A percentile compares a stretch with the other conserved stretches of the same genome.
Conservation (phyloP, 1,284 basidiomycete genomes). For the Boletellus deceptivus region DNA sequence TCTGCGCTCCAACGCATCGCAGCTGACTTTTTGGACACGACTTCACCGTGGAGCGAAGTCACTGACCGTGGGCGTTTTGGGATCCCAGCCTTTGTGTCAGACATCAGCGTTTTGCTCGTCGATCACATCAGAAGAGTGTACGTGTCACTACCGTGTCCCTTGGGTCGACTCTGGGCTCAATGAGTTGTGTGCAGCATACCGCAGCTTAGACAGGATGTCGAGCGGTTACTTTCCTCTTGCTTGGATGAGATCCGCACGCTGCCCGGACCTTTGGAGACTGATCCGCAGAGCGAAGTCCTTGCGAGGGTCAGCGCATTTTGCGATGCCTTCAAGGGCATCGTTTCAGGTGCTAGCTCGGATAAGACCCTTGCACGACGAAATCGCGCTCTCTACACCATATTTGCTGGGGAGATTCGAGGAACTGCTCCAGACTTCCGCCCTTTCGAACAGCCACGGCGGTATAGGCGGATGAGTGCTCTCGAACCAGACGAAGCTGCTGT, state of each 20-base stretch:
- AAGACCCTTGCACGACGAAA: slow-evolving; percentile 40
- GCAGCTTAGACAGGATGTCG: slow-evolving; percentile 36
- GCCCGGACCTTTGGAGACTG: slow-evolving; percentile 39
- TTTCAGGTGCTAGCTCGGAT: slow-evolving; percentile 36
- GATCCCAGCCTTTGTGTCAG: slow-evolving; percentile 50
- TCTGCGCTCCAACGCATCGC: slow-evolving; percentile 42
- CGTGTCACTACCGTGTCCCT: slow-evolving; percentile 19
- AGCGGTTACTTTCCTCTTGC: slow-evolving; percentile 38
- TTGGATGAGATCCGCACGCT: slow-evolving; percentile 38
- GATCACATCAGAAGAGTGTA: slow-evolving; percentile 51
- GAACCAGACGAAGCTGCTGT: slow-evolving; percentile 7
- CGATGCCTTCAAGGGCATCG: slow-evolving; percentile 34
- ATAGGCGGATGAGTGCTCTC: slow-evolving; percentile 7
- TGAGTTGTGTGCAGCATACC: slow-evolving; percentile 40
- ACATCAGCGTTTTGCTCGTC: slow-evolving; percentile 52
- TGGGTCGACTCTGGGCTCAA: slow-evolving; percentile 8
- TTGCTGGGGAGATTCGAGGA: slow-evolving; percentile 36
- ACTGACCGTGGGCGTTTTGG: slow-evolving; percentile 50
- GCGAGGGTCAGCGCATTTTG: slow-evolving; percentile 47
- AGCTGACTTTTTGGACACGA: slow-evolving; percentile 46
- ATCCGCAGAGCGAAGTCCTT: slow-evolving; percentile 48
- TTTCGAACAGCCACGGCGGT: slow-evolving; percentile 15
- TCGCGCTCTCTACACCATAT: slow-evolving; percentile 32
- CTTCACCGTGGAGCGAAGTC: slow-evolving; percentile 50
- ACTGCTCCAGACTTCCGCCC: slow-evolving; percentile 44